Percentiles rank a stretch among this genome's conserved stretches.
Evolutionary conservation across 352 stramenopile species (phyloP).

Genomic region (Ophiocytium majus): DNA sequence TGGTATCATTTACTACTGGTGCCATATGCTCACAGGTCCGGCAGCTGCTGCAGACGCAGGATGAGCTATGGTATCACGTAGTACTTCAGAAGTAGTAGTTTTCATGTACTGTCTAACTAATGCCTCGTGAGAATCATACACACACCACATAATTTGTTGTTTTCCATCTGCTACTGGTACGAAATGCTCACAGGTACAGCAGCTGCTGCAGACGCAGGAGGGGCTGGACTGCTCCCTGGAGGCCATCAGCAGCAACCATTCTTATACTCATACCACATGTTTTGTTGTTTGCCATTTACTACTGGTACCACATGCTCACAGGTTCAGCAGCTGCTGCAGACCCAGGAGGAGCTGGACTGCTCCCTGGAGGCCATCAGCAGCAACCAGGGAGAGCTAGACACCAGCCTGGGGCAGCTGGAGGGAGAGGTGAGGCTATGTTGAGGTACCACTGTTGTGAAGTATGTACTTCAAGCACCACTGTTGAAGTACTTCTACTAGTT

Average conservation of each 20-base stretch:
- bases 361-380: background rate
- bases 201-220: slow-evolving; percentile 9
- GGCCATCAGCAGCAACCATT: background rate
- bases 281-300: too few species aligned
- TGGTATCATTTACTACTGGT: too few species aligned
- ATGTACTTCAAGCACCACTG: background rate
- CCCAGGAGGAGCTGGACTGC: background rate
- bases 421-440: background rate
- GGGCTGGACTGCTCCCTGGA: background rate
- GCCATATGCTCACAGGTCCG: background rate
- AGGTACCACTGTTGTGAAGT: background rate
- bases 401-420: slow-evolving; percentile 10
- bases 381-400: slow-evolving; percentile 14
- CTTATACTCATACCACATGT: too few species aligned
- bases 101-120: too few species aligned
- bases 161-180: too few species aligned
- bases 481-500: too few species aligned
- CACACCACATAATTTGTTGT: too few species aligned
- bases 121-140: too few species aligned
- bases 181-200: background rate
- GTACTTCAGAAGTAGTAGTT: too few species aligned
- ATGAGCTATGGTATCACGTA: too few species aligned
- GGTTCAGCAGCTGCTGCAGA: slow-evolving; percentile 6
- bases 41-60: slow-evolving; percentile 2
- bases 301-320: too few species aligned